Base-by-base conservation (phyloP, 73 alveolate species). In the Stentor coeruleus region DNA sequence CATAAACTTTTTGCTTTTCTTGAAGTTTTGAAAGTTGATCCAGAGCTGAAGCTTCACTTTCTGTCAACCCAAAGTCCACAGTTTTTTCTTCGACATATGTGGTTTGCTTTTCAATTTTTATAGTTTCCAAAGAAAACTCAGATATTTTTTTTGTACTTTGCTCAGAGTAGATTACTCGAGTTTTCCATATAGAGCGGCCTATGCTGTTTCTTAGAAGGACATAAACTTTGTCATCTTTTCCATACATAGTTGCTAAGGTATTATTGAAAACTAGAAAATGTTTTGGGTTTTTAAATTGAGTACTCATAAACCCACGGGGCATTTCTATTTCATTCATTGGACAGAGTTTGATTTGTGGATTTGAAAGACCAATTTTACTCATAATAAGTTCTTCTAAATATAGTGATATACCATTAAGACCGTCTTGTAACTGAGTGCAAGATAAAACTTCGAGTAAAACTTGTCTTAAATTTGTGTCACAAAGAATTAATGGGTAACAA, bases 151-250 rank as follows among this genome's bases (percentile, higher is more conserved):
- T 66, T 66, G 26, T 40, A 66, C 33, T 31, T 20, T 66, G 26
- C 11, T 28, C 33, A 20, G 35, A 20, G 33, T 66, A 66, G 11
- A 66, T 33, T 0, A 33, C 49, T 31, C 14, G n/a, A 1, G 36
- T 66, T 66, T 66, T 66, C 41, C 79, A 66, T 26, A 66, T 66
- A 26, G n/a, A 26, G n/a, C 79, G n/a, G 36, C 79, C 79, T 33
- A 66, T 31, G n/a, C 40, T 14, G 39, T 66, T 66, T 33, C 79
- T 20, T 26, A 66, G n/a, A 2, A 66, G 49, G n/a, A 66, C 79
- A 20, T 28, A 20, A 20, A 66, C 36, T 26, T 66, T 40, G n/a
- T 66, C 79, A 20, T 20, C 14, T 0, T 20, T 66, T 31, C 37
- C 79, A 1, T 66, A 26, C 14, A 66, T 28, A 33, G 42, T 66